Percentiles rank a stretch among this genome's conserved stretches.
Evolutionary conservation across 805 yeast genomes (phyloP).

Genomic region (Saccharomycopsis capsularis): DNA sequence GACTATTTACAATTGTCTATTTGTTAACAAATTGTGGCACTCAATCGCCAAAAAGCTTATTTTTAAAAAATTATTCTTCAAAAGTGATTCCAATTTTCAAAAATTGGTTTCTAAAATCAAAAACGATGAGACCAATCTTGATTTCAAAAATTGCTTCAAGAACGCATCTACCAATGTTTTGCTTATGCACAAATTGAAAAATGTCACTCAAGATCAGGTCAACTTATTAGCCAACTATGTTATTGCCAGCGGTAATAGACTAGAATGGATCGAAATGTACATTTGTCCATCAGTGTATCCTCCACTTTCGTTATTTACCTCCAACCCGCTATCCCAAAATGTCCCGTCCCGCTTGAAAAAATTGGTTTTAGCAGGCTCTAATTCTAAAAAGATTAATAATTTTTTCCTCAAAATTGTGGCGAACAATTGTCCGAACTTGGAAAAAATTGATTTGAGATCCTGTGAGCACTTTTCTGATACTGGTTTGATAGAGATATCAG

Average conservation of each 20-base stretch:
- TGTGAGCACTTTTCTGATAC: constrained; percentile 73
- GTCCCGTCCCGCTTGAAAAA: constrained; percentile 28
- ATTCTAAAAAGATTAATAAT: constrained; percentile 53
- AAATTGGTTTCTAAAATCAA: constrained; percentile 29
- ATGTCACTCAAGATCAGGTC: constrained; percentile 46
- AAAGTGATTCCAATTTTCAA: constrained; percentile 39
- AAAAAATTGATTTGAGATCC: constrained; percentile 70
- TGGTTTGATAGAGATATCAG: constrained; percentile 63
- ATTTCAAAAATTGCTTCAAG: constrained; percentile 8
- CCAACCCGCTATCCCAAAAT: constrained; percentile 25
- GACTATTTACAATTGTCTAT: constrained; percentile 51
- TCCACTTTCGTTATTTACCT: constrained; percentile 27
- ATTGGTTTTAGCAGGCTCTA: constrained; percentile 64
- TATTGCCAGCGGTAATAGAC: constrained; percentile 30
- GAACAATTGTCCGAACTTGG: constrained; percentile 49
- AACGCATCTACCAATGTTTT: constrained; percentile 29
- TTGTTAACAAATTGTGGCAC: constrained; percentile 66
- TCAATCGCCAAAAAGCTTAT: constrained; percentile 48
- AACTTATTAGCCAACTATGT: constrained; percentile 39
- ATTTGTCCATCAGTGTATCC: constrained; percentile 68
- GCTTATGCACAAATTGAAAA: constrained; percentile 57
- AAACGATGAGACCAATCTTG: constrained; percentile 21
- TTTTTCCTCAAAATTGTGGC: constrained; percentile 46
- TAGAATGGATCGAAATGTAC: constrained; percentile 71
- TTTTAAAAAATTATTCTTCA: constrained; percentile 49